These are phyloP conservation scores for Gossypium mustelinum DNA, from an alignment of 345 rosid species.

Conservation along the genomic window DNA sequence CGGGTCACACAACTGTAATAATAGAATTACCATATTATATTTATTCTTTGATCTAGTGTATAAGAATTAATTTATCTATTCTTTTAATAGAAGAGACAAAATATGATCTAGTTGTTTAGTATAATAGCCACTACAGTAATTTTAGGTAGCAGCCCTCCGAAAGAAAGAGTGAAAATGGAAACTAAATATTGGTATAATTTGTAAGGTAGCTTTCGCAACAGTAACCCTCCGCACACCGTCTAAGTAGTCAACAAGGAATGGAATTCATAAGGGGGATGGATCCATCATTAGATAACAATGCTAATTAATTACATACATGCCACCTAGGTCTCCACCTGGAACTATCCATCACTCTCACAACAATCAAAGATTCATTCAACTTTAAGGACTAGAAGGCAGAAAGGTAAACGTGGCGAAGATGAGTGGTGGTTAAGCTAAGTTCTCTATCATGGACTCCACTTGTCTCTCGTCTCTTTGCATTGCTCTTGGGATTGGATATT, in stretches of 20 bases:
- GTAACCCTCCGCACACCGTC: background rate
- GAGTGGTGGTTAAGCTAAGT: background rate
- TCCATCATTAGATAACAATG: background rate
- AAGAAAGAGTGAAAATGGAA: background rate
- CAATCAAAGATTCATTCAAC: background rate
- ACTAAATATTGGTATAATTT: background rate
- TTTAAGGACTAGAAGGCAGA: background rate
- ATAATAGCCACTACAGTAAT: no score
- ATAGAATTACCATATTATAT: no score
- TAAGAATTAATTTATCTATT: no score
- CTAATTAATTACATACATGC: background rate
- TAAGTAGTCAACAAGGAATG: background rate
- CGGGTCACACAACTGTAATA: no score
- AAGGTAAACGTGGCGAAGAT: background rate
- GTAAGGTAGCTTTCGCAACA: background rate
- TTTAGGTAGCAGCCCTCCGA: background rate
- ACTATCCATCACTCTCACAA: background rate
- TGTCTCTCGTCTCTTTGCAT: background rate
- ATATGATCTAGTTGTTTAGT: rapidly evolving
- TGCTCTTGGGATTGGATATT: background rate
- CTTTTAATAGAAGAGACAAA: no score
- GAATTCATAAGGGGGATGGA: background rate
- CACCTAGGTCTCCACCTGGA: background rate
- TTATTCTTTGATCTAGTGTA: no score
- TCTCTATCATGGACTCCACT: background rate